phyloP scores from a whole-genome alignment of 352 stramenopile species.

The Phytopythium montanum region DNA sequence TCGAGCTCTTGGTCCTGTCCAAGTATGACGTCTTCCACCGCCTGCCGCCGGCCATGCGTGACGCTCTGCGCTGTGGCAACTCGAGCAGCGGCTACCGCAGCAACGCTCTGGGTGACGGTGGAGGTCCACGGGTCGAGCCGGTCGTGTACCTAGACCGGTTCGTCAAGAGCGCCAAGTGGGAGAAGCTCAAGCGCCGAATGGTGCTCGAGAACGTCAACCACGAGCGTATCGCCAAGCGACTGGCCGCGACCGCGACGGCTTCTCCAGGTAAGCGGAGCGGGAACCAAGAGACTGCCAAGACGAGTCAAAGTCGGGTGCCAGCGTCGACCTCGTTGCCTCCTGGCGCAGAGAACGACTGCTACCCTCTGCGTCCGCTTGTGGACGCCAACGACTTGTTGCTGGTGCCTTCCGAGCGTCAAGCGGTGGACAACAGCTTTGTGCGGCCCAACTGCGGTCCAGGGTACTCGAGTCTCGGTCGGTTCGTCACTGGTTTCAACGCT shows the following conservation, averaged over 20 bases:
- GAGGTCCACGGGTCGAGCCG: conserved; percentile 24
- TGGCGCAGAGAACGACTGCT: too few relatives aligned
- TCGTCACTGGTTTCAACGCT: conserved; percentile 46
- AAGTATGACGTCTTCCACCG: conserved; percentile 83
- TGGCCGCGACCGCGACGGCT: conserved; percentile 15
- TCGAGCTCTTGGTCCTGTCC: conserved; percentile 64
- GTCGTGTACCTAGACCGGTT: conserved; percentile 70
- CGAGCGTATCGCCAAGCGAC: conserved; percentile 41
- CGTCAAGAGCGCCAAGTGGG: conserved; percentile 69
- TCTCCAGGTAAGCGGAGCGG: background rate
- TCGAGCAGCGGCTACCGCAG: background rate
- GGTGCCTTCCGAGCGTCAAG: conserved; percentile 18
- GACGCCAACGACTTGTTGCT: conserved; percentile 60
- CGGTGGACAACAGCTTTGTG: conserved; percentile 14
- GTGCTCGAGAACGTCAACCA: conserved; percentile 42
- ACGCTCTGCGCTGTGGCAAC: conserved; percentile 44
- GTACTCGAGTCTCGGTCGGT: conserved; percentile 36
- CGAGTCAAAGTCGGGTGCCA: background rate
- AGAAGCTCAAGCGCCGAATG: conserved; percentile 48
- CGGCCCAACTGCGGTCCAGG: conserved; percentile 4
- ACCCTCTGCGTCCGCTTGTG: conserved; percentile 19
- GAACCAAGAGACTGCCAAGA: background rate
- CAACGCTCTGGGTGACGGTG: background rate
- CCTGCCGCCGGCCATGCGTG: conserved; percentile 43
- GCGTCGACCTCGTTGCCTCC: background rate